phyloP scores from a whole-genome alignment of 2,329 filamentous ascomycete species.

The Pleochaeta shiraiana region DNA sequence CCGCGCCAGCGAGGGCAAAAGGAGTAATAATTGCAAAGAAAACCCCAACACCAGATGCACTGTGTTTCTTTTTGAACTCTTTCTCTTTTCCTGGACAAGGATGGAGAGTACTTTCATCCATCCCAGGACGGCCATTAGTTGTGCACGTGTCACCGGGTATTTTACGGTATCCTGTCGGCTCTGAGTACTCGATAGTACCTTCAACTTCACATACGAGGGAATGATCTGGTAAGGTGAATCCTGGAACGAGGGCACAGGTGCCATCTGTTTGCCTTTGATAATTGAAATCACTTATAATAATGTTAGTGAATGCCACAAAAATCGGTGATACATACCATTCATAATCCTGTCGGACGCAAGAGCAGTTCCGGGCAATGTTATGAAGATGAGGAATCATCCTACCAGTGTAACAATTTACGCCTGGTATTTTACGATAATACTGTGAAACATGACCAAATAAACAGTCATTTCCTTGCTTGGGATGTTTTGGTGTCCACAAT shows the following conservation, averaged over 20 bases:
- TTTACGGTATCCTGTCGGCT: slow-evolving; percentile 70
- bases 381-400: slow-evolving; percentile 48
- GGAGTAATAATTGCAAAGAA: slow-evolving; percentile 74
- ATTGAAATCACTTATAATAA: slow-evolving; percentile 68
- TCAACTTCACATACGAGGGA: slow-evolving; percentile 34
- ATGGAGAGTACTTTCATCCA: slow-evolving; percentile 39
- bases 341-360: slow-evolving; percentile 66
- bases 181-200: slow-evolving; percentile 54
- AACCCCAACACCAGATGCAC: slow-evolving; percentile 48
- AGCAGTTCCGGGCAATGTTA: slow-evolving; percentile 50
- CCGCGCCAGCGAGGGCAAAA: slow-evolving; percentile 42
- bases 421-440: slow-evolving; percentile 78
- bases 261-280: slow-evolving; percentile 61
- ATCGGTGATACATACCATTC: slow-evolving; percentile 44
- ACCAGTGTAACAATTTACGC: slow-evolving; percentile 62
- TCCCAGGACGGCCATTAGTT: slow-evolving; percentile 40
- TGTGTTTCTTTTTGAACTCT: slow-evolving; percentile 55
- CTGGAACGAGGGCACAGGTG: slow-evolving; percentile 54
- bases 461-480: slow-evolving; percentile 54
- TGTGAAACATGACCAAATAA: slow-evolving; percentile 79
- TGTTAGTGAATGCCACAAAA: slow-evolving; percentile 8
- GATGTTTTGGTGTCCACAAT: slow-evolving; percentile 74
- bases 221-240: slow-evolving; percentile 42
- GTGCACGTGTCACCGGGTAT: slow-evolving; percentile 73
- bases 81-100: slow-evolving; percentile 63